Conservation (phyloP, 148 eudicot genomes). For the Tetragonia tetragonoides region DNA sequence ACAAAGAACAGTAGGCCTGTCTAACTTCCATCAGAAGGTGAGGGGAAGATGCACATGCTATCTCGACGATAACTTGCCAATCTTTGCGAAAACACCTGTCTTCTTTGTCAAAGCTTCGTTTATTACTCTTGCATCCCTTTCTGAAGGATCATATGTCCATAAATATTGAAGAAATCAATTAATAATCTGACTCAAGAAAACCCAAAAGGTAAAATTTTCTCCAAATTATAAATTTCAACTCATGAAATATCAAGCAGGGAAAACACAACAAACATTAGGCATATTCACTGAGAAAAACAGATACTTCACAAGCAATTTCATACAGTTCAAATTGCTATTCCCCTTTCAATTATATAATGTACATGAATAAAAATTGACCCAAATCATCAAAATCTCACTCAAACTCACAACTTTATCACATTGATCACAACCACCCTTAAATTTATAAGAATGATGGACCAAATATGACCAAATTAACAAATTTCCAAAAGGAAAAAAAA, state of each 20-base stretch:
- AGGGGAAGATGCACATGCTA: constrained; percentile 75
- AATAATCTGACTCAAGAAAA: not conserved
- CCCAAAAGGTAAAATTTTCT: not conserved
- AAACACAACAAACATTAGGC: not conserved
- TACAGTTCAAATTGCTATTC: not conserved
- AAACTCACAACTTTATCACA: not conserved
- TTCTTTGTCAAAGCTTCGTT: constrained; percentile 51
- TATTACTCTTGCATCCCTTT: constrained; percentile 72
- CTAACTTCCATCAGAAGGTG: constrained; percentile 68
- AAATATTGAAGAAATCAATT: not conserved
- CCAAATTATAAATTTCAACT: too few species aligned
- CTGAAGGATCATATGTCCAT: constrained; percentile 86
- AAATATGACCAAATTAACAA: not conserved
- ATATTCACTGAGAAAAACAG: not conserved
- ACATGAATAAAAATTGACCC: not conserved
- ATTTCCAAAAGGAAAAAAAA: not conserved
- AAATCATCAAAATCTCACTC: constrained; percentile 1
- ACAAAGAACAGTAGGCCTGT: constrained; percentile 59
- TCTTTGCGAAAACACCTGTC: constrained; percentile 17
- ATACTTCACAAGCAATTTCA: not conserved
- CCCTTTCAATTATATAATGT: not conserved
- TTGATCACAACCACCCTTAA: not conserved
- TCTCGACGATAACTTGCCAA: constrained; percentile 67
- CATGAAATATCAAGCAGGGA: too few species aligned
- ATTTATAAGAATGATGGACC: not conserved